Evolutionary conservation across 176 grass and related monocot species (phyloP).

Genomic region (Phoenix dactylifera): DNA sequence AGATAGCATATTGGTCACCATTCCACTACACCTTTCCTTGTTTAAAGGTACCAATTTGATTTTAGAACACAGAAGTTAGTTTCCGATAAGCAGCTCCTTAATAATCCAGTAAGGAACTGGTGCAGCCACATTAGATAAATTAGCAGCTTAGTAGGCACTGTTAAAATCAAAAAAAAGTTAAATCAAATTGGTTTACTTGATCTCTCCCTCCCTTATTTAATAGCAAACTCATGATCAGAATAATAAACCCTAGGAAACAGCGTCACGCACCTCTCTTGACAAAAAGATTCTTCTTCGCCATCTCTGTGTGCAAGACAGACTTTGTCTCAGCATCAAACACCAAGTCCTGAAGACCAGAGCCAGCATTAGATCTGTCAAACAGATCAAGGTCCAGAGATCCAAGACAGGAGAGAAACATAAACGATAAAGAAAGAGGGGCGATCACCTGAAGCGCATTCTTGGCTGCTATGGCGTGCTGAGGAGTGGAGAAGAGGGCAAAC

Average conservation of each 20-base stretch:
- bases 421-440: not conserved
- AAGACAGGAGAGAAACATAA: not conserved
- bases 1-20: too few relatives aligned
- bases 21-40: too few relatives aligned
- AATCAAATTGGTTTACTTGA: too few relatives aligned
- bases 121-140: too few relatives aligned
- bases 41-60: too few relatives aligned
- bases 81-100: too few relatives aligned
- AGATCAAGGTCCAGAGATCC: too few relatives aligned
- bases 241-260: conserved; percentile 6
- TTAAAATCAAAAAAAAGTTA: too few relatives aligned
- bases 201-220: too few relatives aligned
- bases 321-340: conserved; percentile 71
- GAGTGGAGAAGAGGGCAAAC: conserved; percentile 86
- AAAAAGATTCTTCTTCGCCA: conserved; percentile 99
- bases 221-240: conserved; percentile 1
- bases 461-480: conserved; percentile 63
- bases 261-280: conserved; percentile 68
- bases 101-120: too few relatives aligned
- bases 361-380: not conserved
- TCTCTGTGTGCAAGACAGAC: conserved; percentile 74
- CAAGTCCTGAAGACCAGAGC: conserved; percentile 47
- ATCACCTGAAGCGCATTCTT: conserved; percentile 81
- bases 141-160: too few relatives aligned
- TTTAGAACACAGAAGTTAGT: too few relatives aligned